Base-by-base conservation (phyloP, 345 rosid species). In the Camelina neglecta region DNA sequence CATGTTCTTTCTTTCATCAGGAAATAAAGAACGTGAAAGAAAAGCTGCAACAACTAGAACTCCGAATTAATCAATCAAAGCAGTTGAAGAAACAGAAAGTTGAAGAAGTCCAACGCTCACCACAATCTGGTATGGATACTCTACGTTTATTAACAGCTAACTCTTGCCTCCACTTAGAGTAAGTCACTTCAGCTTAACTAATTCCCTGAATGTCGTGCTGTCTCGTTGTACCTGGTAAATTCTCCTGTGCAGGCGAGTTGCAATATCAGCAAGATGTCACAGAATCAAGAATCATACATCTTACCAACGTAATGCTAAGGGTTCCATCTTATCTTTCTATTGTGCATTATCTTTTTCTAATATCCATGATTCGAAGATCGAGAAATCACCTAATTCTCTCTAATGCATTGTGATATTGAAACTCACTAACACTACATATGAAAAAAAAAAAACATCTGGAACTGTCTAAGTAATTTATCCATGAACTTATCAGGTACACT, bases 31-130 rank as follows among this genome's bases (percentile, higher is more conserved):
- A 29, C 68, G 35, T 80, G 58, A 83, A 80, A 71, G 79, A 83
- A 75, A 83, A 79, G 78, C 45, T 80, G 76, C 71, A 45, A 45
- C 77, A 81, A 65, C 71, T 81, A 16, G 84, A 83, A 61, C 41
- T 54, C 76, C 76, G 50, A 73, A 72, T 80, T 50, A 12, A 33
- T 48, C 77, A 61, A 55, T 42, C 81, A 10, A 80, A 80, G 78
- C 80, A 64, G 71, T 2, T 42, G 73, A 69, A 78, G 64, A 78
- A 62, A 64, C 67, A 60, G 63, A 81, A 75, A 63, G 61, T 48
- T 64, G 81, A 45, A 60, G 65, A 64, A 72, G 39, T 26, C 70
- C 56, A 55, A 75, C 1, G 8, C 59, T 54, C 68, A 33, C 23
- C 48, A 60, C 77, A 76, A 38, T 48, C 63, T 69, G 85, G 83